phyloP scores from a whole-genome alignment of 2,329 filamentous ascomycete species.

The Amylocarpus encephaloides region DNA sequence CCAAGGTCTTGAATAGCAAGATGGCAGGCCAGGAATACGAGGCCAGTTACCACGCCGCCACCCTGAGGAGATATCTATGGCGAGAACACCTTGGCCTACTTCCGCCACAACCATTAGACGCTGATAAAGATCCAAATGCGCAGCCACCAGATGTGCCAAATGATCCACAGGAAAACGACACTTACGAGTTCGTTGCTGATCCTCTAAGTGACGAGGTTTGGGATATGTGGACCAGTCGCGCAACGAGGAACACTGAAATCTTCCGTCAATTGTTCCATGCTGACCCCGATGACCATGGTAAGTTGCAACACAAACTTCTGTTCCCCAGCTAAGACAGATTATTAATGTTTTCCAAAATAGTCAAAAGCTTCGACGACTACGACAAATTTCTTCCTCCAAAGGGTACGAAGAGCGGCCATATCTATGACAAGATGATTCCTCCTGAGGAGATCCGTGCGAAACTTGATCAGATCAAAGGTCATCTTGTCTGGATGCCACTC shows the following conservation, averaged over 20 bases:
- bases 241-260: conserved; percentile 64
- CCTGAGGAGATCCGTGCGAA: conserved; percentile 67
- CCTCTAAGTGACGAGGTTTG: conserved; percentile 62
- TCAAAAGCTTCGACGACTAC: conserved; percentile 87
- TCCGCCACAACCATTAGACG: conserved; percentile 64
- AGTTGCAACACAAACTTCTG: conserved; percentile 22
- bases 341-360: conserved; percentile 32
- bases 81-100: conserved; percentile 84
- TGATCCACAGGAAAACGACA: conserved; percentile 56
- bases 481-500: conserved; percentile 93
- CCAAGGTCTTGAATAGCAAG: conserved; percentile 57
- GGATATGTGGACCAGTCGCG: conserved; percentile 62
- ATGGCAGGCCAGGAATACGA: conserved; percentile 77
- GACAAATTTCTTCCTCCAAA: conserved; percentile 67
- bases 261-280: conserved; percentile 79
- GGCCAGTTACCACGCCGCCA: conserved; percentile 76
- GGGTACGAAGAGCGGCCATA: conserved; percentile 73
- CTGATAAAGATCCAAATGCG: conserved; percentile 62
- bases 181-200: conserved; percentile 61
- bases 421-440: conserved; percentile 74
- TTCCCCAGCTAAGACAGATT: background rate
- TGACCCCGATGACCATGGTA: conserved; percentile 81
- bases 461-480: conserved; percentile 74
- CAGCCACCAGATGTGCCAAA: conserved; percentile 67
- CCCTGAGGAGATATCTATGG: conserved; percentile 77